Conservation (phyloP, 176 grass and related monocot species). For the Triticum aestivum region IWGSC_CS_RefSeq_v2.1 NC_057803.1:467793502-467794001, state of each 20-base stretch:
- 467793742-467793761: conserved; percentile 22
- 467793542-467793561: conserved; percentile 23
- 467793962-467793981: conserved; percentile 76
- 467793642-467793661: not conserved
- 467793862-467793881: conserved; percentile 65
- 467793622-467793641: conserved; percentile 13
- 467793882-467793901: conserved; percentile 94
- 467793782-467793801: conserved; percentile 13
- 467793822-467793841: conserved; percentile 86
- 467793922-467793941: conserved; percentile 63
- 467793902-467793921: conserved; percentile 69
- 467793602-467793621: conserved; percentile 6
- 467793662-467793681: not conserved
- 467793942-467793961: conserved; percentile 72
- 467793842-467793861: conserved; percentile 82
- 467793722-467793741: not conserved
- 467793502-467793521: conserved; percentile 1
- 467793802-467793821: not conserved
- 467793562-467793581: conserved; percentile 18
- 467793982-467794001: conserved; percentile 77
- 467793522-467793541: conserved; percentile 10
- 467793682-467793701: not conserved
- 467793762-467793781: not conserved
- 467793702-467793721: conserved; percentile 9
- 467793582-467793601: conserved; percentile 31